Evolutionary conservation across 108 stramenopile genomes (phyloP), one percentile per base, ranked within the genome.

Genomic region (Cyclotella sp.): DNA sequence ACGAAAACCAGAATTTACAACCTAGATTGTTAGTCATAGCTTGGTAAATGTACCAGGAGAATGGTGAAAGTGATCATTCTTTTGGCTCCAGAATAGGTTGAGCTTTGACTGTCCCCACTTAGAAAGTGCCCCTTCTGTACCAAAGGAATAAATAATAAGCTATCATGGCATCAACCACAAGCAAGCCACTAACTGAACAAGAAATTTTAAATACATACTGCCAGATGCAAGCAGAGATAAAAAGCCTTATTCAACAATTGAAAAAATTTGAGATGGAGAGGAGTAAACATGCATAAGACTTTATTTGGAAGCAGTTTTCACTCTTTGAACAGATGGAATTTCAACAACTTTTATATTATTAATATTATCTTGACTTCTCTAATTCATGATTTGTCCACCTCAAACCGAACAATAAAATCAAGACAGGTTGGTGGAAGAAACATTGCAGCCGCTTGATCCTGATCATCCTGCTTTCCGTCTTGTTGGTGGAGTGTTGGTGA

Each of bases 401-500:
- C 6, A 34, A 34, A 34, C 34, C 34, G 34, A 34, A 34, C 2
- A 34, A 5, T 34, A 34, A 34, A 34, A 5, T 5, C 34, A 34
- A 34, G 34, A 34, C 34, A 82, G 88, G 52, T 79, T 98, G 26
- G 97, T 98, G 43, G 91, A 97, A 67, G 95, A 98, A 46, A 96
- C 95, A 15, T 77, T 98, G 70, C 80, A 88, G 73, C 95, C 95
- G 15, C 65, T 98, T 54, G 97, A 98, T 82, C 84, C 82, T 47
- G 78, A 86, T 47, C 93, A 97, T 53, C 75, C 89, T 63, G 97
- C 97, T 0, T 98, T 90, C 66, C 93, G 97, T 53, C 73, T 97
- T 54, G 96, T 97, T 12, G 97, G 97, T 27, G 95, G 97, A 19
- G 97, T 98, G 28, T 73, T 98, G 49, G 96, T 81, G 63, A 30